Conservation (phyloP, 1,139 yeast genomes). For the Debaryomyces singareniensis region DNA sequence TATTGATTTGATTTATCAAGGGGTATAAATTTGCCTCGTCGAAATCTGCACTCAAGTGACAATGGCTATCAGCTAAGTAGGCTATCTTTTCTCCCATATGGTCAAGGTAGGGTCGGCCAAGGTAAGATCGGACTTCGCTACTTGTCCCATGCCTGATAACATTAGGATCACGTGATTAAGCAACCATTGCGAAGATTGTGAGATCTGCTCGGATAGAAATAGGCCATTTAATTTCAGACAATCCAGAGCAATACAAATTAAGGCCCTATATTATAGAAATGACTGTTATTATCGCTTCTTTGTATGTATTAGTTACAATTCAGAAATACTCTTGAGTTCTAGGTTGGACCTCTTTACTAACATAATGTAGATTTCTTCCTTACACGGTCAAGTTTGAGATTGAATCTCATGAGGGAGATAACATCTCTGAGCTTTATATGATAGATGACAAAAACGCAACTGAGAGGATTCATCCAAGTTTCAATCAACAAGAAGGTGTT, state of each 20-base stretch:
- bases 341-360: conserved; percentile 12
- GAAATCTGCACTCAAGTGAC: conserved; percentile 14
- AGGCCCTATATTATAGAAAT: conserved; percentile 19
- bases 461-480: conserved; percentile 2
- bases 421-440: neutral
- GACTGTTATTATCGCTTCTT: conserved; percentile 57
- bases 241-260: neutral
- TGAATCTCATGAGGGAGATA: conserved; percentile 8
- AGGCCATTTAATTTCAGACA: neutral
- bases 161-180: conserved; percentile 4
- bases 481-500: conserved; percentile 3
- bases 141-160: neutral
- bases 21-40: conserved; percentile 6
- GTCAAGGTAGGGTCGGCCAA: neutral
- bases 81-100: conserved; percentile 1
- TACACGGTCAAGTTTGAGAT: conserved; percentile 68
- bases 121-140: neutral
- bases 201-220: too few species aligned
- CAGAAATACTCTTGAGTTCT: neutral
- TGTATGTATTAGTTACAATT: conserved; percentile 38
- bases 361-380: conserved; percentile 50
- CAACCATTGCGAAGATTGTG: too few species aligned
- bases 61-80: conserved; percentile 14
- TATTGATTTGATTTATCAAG: conserved; percentile 8
- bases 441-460: neutral